Evolutionary conservation across 257 asterid genomes (phyloP), one percentile per base, ranked within the genome.

Genomic region (Plantago major): DNA sequence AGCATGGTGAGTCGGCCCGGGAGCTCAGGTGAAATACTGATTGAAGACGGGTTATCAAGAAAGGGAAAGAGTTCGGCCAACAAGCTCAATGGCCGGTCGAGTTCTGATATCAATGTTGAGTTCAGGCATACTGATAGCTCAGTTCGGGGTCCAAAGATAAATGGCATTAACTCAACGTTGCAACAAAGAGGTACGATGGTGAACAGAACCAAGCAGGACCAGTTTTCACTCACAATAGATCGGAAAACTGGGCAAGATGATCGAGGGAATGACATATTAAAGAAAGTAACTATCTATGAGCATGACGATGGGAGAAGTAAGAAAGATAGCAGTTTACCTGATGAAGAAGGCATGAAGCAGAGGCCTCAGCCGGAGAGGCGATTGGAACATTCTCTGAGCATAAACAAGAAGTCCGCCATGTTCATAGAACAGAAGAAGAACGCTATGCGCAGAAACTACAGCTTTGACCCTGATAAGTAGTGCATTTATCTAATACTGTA

Each of bases 341-440:
- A 52, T 6, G 71, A 51, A 17, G 73, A 51, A 17, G 74, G 71
- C 37, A 52, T 42, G 2, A 77, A 49, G 53, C 58, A 11, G 7
- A 43, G 43, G 60, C 71, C 61, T 1, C 0, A 28, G 63, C 72
- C 61, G 0, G 0, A 28, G 9, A 71, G 58, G 72, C 63, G 9
- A 11, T 54, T 63, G 8, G 50, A 79, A 65, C 80, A 77, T 43
- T 68, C 67, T 56, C 59, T 57, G 6, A 74, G 79, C 67, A 82
- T 88, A 33, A 76, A 85, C 26, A 67, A 76, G 26, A 80, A 68
- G 69, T 78, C 93, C 0, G 90, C 80, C 17, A 75, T 55, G 8
- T 88, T 71, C 57, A 81, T 88, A 13, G 22, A 67, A 13, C 81
- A 74, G 45, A 81, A 67, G 80, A 79, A 59, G 82, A 79, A 73